Evolutionary conservation across 306 rosid genomes (phyloP), one percentile per base, ranked within the genome.

Genomic region (Pterocarpus macrocarpus): DNA sequence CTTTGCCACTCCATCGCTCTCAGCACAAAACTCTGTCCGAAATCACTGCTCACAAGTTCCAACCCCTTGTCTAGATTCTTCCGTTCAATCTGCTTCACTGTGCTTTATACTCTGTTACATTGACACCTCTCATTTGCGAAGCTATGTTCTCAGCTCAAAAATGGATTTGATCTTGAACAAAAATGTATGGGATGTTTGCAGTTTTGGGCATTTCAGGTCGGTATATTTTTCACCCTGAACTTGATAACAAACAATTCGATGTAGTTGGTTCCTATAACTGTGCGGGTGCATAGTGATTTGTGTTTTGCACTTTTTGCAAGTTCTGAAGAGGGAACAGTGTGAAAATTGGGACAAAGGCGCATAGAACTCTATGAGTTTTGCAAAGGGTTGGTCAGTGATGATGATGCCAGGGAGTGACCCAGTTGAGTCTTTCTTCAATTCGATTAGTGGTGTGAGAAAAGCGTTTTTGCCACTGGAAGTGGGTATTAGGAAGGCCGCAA

Each of bases 1-100:
- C 75, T 63, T 73, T 63, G 86, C 80, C 88, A 81, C 82, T 65
- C 92, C 77, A 22, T 22, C 28, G 28, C 28, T 22, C 28, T 22
- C 81, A 49, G 75, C 53, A 55, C 5, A 5, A 5, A 28, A 8
- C 32, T 39, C 55, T 49, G 28, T 53, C 59, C n/a, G 50, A 73
- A 74, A 47, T 77, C 61, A 52, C 70, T 6, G 52, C 34, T 35
- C 8, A 17, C 41, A 64, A 66, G 64, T 61, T 7, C 22, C 3
- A 16, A 8, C 59, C 32, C 32, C 39, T 17, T 72, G 34, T 34
- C 49, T 6, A 59, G 9, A 38, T 17, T 61, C 13, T 44, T 32
- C 22, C 1, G 7, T 38, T 35, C 12, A 9, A 17, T 47, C 80
- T 77, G 33, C 5, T 17, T 52, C 16, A 22, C 28, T 1, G 28